Evolutionary conservation across 768 basidiomycete species (phyloP), one percentile per base, ranked within the genome.

Genomic region (Tephrocybe rancida): DNA sequence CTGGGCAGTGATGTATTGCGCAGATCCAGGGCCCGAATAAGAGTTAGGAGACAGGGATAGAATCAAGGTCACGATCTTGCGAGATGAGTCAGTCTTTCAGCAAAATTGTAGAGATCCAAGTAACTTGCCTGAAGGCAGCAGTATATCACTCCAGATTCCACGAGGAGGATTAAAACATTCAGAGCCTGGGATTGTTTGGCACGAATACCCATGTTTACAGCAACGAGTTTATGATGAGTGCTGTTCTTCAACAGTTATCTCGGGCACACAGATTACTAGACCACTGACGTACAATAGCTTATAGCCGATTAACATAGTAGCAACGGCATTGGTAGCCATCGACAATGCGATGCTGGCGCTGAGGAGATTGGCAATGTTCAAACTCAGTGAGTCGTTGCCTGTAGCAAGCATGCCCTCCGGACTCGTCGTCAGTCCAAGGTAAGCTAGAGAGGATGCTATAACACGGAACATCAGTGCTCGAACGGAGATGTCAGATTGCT

Each of bases 131-230:
- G 58, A 39, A 58, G 44, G 4, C 50, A 30, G 45, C 57, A 59
- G 25, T 61, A 64, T 3, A 61, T 35, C 21, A 37, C 48, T 11
- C 62, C 60, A 25, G 53, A 55, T 38, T 64, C 62, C 26, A 59
- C 52, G 25, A 64, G 44, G 39, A 59, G 43, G 44, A 58, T 21
- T 7, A 61, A 41, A 37, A 61, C 44, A 38, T 44, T 38, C 49
- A 45, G 43, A 37, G 44, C 41, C 24, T 44, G 19, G 16, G 46
- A 22, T 25, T 29, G 26, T 18, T 50, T 52, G 10, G 48, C 43
- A 14, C 18, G 27, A 7, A 57, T 42, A 11, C 49, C 53, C 2
- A 58, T 44, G 1, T 53, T 45, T 9, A 27, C n/a, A 18, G 48
- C 48, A 13, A 56, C 50, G 41, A 54, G 34, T 29, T 48, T 43